Conservation (phyloP, 2,329 filamentous ascomycete genomes). For the Botrytis hyacinthi region DNA sequence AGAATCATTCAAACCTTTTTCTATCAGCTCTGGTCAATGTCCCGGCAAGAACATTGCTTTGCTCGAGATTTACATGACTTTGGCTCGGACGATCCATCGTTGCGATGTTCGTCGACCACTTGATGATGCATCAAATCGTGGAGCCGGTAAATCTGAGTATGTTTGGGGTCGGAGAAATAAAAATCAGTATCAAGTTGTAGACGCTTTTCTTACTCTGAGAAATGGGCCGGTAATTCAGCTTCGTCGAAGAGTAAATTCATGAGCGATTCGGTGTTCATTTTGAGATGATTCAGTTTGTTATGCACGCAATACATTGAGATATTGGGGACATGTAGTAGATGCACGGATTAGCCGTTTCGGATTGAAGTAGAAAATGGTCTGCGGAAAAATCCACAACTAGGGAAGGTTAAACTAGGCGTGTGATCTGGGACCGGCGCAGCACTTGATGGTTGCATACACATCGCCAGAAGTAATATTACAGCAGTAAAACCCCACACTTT, state of each 20-base stretch:
- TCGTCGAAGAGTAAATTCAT: neutral
- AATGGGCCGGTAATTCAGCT: slow-evolving; percentile 14
- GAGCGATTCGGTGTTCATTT: neutral
- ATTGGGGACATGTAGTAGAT: no score
- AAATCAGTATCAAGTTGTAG: slow-evolving; percentile 6
- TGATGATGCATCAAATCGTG: slow-evolving; percentile 1
- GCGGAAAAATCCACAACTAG: no score
- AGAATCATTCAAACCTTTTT: slow-evolving; percentile 22
- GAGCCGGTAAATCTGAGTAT: neutral
- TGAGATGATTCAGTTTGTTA: neutral
- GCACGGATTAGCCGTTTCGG: no score
- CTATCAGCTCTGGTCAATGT: slow-evolving; percentile 21
- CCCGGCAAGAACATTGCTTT: slow-evolving; percentile 25
- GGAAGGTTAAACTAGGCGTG: no score
- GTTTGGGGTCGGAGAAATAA: slow-evolving; percentile 14
- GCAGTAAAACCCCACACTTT: no score
- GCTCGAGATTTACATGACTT: slow-evolving; percentile 21
- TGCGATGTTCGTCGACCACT: neutral
- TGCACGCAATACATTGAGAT: no score
- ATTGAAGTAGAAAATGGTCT: no score
- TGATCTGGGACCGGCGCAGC: no score
- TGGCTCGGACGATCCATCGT: slow-evolving; percentile 1
- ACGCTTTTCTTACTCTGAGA: neutral
- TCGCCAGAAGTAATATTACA: no score
- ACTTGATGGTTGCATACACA: no score